A percentile compares a stretch with the other conserved stretches of the same genome.
phyloP scores from a whole-genome alignment of 306 rosid species.

The Begonia masoniana region DNA sequence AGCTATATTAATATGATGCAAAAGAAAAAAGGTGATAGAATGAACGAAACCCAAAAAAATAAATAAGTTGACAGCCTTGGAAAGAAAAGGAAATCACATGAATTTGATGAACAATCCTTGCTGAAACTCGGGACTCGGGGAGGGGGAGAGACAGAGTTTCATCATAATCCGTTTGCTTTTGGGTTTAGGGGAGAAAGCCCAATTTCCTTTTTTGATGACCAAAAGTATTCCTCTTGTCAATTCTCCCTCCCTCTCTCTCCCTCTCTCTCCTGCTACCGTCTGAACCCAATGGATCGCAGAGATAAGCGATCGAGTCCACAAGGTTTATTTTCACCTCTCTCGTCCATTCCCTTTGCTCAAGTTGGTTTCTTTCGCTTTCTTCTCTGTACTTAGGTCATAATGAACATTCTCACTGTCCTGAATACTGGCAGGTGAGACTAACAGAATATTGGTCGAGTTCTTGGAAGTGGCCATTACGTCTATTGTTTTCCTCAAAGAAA shows the following conservation, averaged over 20 bases:
- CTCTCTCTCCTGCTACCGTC: not conserved
- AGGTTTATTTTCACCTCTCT: constrained; percentile 22
- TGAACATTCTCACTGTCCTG: not conserved
- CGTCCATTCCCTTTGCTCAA: not conserved
- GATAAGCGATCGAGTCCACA: constrained; percentile 36
- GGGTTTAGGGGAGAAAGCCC: too few species aligned
- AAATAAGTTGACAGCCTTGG: too few species aligned
- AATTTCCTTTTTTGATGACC: too few species aligned
- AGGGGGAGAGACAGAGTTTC: too few species aligned
- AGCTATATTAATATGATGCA: too few species aligned
- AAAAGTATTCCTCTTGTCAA: too few species aligned
- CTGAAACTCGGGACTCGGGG: too few species aligned
- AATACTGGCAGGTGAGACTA: constrained; percentile 32
- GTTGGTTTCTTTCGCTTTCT: not conserved
- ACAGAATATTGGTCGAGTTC: constrained; percentile 60
- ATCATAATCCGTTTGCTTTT: too few species aligned
- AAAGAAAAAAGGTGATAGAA: too few species aligned
- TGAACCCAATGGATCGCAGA: constrained; percentile 39
- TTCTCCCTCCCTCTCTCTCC: not conserved
- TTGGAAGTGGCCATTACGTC: constrained; percentile 69
- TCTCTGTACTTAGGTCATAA: not conserved
- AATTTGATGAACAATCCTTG: too few species aligned
- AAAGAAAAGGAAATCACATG: too few species aligned
- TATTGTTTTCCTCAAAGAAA: constrained; percentile 66
- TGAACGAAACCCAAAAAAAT: too few species aligned